Evolutionary conservation across 768 basidiomycete species (phyloP).

Genomic region (Gautieria morchelliformis): DNA sequence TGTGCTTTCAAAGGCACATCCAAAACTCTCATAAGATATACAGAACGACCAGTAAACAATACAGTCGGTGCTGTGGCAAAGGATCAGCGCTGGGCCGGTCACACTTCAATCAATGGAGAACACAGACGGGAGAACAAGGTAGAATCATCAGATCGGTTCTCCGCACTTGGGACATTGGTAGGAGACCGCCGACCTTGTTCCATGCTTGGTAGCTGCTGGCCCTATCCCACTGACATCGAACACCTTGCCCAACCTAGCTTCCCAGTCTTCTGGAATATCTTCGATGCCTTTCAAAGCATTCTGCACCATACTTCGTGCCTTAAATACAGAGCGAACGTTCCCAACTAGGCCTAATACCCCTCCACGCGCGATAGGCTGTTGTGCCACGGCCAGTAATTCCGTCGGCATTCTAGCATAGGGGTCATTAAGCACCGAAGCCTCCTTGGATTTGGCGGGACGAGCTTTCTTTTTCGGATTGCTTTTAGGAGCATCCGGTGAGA

Average conservation of each 20-base stretch:
- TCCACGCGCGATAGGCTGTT: constrained; percentile 47
- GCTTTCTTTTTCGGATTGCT: neutral
- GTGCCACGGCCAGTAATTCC: constrained; percentile 33
- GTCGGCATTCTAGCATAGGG: constrained; percentile 17
- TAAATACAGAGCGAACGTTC: constrained; percentile 37
- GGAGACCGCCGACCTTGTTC: constrained; percentile 14
- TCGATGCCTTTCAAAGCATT: constrained; percentile 19
- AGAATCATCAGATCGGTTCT: constrained; percentile 29
- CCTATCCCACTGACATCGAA: constrained; percentile 15
- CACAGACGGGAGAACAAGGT: neutral
- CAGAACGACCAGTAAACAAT: neutral
- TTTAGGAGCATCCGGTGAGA: neutral
- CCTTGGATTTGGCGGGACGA: neutral
- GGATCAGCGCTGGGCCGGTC: neutral
- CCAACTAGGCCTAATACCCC: constrained; percentile 37
- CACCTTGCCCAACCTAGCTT: constrained; percentile 18
- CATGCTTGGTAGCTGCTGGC: neutral
- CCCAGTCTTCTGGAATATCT: constrained; percentile 33
- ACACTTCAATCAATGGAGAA: no score
- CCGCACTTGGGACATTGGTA: constrained; percentile 35
- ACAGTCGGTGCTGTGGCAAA: neutral
- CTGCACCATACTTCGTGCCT: constrained; percentile 41
- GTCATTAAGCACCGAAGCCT: neutral
- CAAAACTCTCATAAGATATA: neutral
- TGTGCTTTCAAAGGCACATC: neutral